Base-by-base conservation (phyloP, 768 basidiomycete species). In the Hortiboletus flavorubellus region DNA sequence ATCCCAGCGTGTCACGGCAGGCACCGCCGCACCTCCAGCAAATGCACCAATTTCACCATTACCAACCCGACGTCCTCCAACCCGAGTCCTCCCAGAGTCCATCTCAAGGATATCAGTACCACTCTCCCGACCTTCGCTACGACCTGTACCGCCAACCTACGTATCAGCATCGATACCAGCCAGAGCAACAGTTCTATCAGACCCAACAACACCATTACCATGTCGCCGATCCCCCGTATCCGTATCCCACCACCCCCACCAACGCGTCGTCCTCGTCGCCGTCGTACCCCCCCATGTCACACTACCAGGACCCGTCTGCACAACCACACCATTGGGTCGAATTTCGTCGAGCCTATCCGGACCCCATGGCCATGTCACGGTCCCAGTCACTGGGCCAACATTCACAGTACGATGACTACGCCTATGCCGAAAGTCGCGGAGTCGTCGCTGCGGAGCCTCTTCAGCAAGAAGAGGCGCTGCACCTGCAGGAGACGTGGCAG, bases 401-500 rank as follows among this genome's bases (percentile, higher is more conserved):
- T 41, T 16, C 39, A 8, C 65, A 49, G 16, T 53, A 58, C 46
- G 51, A 46, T 6, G 5, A 37, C 10, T 52, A 61, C 21, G 30
- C 5, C 16, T 44, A 55, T 41, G 1, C 26, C 5, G 21, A 7
- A 12, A 38, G 39, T 12, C 39, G 30, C 21, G 55, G 48, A 12
- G 15, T 29, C 26, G 21, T 23, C 4, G 15, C n/a, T 1, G 53
- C 60, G 53, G 51, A 54, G n/a, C 63, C 48, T 12, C 42, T 34
- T 21, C 64, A 50, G 15, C 59, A 51, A 18, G 62, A 50, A 8
- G 60, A 56, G 46, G 60, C 53, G 44, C 61, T 51, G 35, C 69
- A 50, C 31, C 65, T 58, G 59, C 78, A 46, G 75, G 86, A 87
- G 69, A 86, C 85, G 10, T 89, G 86, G 86, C 78, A 80, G 65